A percentile compares a stretch with the other conserved stretches of the same genome.
Conservation (phyloP, 176 grass and related monocot species). For the Bonia amplexicaulis region DNA sequence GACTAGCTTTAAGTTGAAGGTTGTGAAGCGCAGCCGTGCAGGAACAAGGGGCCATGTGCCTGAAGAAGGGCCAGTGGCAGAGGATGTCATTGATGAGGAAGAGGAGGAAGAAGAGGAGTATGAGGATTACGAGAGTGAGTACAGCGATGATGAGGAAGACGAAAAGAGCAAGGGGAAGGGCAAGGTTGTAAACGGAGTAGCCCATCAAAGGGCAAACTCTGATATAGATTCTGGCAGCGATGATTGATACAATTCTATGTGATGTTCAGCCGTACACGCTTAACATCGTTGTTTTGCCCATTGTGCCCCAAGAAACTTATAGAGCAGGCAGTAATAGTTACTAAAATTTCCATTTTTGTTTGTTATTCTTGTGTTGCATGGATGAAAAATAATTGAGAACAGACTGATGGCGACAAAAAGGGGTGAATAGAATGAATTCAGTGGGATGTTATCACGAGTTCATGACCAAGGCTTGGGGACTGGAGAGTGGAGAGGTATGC, state of each 20-base stretch:
- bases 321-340: constrained; percentile 12
- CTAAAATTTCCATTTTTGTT: background rate
- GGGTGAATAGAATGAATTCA: too few species aligned
- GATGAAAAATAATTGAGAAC: too few species aligned
- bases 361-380: background rate
- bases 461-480: too few species aligned
- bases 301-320: constrained; percentile 21
- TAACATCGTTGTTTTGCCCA: constrained; percentile 24
- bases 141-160: constrained; percentile 85
- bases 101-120: constrained; percentile 96
- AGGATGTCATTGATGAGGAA: constrained; percentile 88
- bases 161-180: constrained; percentile 67
- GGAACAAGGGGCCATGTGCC: constrained; percentile 63
- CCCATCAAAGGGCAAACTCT: constrained; percentile 28
- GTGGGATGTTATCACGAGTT: too few species aligned
- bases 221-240: constrained; percentile 48
- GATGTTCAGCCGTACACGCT: constrained; percentile 11
- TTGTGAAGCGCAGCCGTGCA: constrained; percentile 68
- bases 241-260: constrained; percentile 30
- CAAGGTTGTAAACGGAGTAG: constrained; percentile 50
- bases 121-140: constrained; percentile 95
- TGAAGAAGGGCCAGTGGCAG: constrained; percentile 59
- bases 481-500: too few species aligned
- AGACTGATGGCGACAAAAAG: too few species aligned
- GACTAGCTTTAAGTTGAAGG: constrained; percentile 85